A percentile compares a stretch with the other conserved stretches of the same genome.
Evolutionary conservation across 257 asterid species (phyloP).

Genomic region (Thymus quinquecostatus): DNA sequence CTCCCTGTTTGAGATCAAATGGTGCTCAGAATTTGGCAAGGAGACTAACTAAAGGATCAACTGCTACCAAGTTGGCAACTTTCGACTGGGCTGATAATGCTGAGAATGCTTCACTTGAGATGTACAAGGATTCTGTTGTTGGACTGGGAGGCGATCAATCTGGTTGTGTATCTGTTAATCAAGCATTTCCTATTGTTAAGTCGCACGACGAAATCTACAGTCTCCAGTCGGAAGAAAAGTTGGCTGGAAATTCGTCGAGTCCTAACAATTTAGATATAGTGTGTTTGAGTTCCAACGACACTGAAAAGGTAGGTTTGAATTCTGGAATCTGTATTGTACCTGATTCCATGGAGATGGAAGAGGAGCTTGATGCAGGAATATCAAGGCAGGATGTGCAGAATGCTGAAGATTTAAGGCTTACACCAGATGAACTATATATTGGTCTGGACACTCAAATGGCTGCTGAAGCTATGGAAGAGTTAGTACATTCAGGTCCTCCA

Average conservation of each 20-base stretch:
- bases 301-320: slow-evolving; percentile 29
- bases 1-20: slow-evolving; percentile 52
- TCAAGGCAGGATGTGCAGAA: slow-evolving; percentile 34
- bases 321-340: slow-evolving; percentile 23
- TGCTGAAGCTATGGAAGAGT: slow-evolving; percentile 89
- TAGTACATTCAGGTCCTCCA: slow-evolving; percentile 40
- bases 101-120: slow-evolving; percentile 34
- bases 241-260: slow-evolving; percentile 27
- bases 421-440: slow-evolving; percentile 46
- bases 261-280: slow-evolving; percentile 14
- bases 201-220: slow-evolving; percentile 33
- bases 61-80: slow-evolving; percentile 38
- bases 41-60: slow-evolving; percentile 42
- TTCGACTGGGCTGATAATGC: slow-evolving; percentile 62
- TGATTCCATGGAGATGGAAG: slow-evolving; percentile 40
- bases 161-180: slow-evolving; percentile 29
- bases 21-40: slow-evolving; percentile 66
- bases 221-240: slow-evolving; percentile 35
- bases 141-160: slow-evolving; percentile 31
- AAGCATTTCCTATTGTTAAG: slow-evolving; percentile 32
- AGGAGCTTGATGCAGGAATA: slow-evolving; percentile 39
- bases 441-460: slow-evolving; percentile 88
- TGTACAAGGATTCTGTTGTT: slow-evolving; percentile 29
- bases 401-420: slow-evolving; percentile 29
- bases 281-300: slow-evolving; percentile 20